Percentiles rank a stretch among this genome's conserved stretches.
Evolutionary conservation across 208 protist species (phyloP).

Genomic region (Trichomonas vaginalis): DNA sequence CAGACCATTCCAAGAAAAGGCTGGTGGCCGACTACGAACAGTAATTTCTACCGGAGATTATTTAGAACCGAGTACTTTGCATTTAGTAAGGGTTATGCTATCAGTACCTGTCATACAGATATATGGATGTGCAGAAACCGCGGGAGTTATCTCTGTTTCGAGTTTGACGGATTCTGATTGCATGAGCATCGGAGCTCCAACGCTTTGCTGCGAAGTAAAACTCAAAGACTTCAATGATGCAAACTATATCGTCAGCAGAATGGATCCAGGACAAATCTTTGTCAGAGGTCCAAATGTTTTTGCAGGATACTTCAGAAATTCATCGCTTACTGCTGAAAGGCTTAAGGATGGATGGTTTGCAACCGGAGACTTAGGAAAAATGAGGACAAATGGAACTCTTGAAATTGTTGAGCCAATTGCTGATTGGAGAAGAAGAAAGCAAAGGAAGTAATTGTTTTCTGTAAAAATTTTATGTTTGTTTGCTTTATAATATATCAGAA

Average conservation of each 20-base stretch:
- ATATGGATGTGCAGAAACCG: background rate
- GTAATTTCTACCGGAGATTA: background rate
- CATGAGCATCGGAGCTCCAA: background rate
- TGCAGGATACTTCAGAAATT: background rate
- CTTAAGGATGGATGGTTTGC: slow-evolving; percentile 17
- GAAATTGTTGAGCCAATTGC: background rate
- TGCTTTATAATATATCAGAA: too few relatives aligned
- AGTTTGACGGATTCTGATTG: background rate
- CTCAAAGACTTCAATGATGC: background rate
- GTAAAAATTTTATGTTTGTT: too few relatives aligned
- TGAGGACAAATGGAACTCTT: background rate
- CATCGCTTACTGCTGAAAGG: background rate
- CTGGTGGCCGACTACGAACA: background rate
- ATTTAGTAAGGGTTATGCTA: background rate
- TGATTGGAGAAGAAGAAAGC: background rate
- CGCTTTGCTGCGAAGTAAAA: background rate
- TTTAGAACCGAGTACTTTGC: background rate
- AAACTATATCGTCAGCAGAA: background rate
- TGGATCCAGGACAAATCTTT: background rate
- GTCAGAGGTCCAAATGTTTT: background rate
- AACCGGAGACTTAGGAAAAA: slow-evolving; percentile 16
- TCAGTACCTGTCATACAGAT: background rate
- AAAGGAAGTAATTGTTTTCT: background rate
- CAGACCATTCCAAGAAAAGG: background rate
- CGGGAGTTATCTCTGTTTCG: background rate